phyloP scores from a whole-genome alignment of 169 alveolate genomes.

The Pseudocohnilembus persalinus region DNA sequence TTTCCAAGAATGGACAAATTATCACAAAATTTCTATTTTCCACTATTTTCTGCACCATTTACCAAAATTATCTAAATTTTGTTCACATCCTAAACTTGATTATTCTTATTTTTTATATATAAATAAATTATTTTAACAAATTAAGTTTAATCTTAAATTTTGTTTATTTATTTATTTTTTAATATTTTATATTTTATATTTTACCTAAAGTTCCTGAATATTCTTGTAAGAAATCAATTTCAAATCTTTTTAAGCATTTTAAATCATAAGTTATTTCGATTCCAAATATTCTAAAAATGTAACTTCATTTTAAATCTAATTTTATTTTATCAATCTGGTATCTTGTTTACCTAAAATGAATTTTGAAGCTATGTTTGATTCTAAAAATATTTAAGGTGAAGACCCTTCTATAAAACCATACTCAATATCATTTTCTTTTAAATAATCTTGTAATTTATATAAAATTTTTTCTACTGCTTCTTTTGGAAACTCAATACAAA shows the following conservation, averaged over 20 bases:
- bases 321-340: background rate
- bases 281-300: constrained; percentile 4
- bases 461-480: constrained; percentile 1
- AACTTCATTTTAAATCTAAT: constrained; percentile 12
- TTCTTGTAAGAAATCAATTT: constrained; percentile 17
- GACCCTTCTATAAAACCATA: background rate
- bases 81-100: background rate
- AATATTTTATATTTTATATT: no score
- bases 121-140: no score
- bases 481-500: constrained; percentile 16
- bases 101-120: no score
- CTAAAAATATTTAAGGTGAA: constrained; percentile 9
- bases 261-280: constrained; percentile 8
- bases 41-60: background rate
- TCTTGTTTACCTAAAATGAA: background rate
- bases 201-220: background rate
- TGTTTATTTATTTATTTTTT: no score
- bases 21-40: constrained; percentile 19
- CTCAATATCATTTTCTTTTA: background rate
- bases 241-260: constrained; percentile 2
- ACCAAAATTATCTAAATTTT: constrained; percentile 9
- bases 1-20: background rate
- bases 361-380: constrained; percentile 3
- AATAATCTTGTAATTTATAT: constrained; percentile 12
- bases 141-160: no score